phyloP scores from a whole-genome alignment of 1,284 basidiomycete genomes.

The Ganoderma multipileum region DNA sequence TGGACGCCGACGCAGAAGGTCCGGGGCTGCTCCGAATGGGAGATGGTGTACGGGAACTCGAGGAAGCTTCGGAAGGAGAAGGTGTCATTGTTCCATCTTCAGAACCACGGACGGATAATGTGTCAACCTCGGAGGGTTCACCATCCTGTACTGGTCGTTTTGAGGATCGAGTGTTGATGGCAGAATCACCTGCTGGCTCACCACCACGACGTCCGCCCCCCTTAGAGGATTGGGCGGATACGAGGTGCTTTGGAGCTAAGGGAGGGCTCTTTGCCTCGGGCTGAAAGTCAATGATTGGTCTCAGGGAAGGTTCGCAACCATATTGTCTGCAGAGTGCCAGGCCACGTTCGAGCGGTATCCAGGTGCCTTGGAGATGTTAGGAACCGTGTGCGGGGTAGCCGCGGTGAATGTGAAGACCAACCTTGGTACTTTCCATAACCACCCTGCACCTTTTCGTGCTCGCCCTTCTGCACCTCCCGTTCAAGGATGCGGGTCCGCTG shows the following conservation, averaged over 20 bases:
- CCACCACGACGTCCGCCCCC: constrained; percentile 55
- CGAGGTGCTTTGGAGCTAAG: constrained; percentile 94
- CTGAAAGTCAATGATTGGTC: constrained; percentile 95
- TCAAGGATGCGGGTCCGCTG: constrained; percentile 97
- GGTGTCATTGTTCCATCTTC: constrained; percentile 88
- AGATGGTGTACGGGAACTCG: constrained; percentile 89
- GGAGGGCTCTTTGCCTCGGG: constrained; percentile 94
- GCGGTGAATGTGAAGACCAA: constrained; percentile 39
- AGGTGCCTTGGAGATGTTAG: constrained; percentile 75
- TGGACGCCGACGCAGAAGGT: constrained; percentile 48
- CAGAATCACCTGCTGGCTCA: constrained; percentile 49
- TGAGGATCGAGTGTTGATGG: constrained; percentile 63
- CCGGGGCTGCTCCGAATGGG: constrained; percentile 71
- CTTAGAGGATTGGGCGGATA: constrained; percentile 65
- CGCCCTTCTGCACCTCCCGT: constrained; percentile 97
- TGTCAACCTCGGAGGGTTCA: constrained; percentile 64
- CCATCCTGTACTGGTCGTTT: constrained; percentile 47
- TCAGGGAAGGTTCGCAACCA: constrained; percentile 88
- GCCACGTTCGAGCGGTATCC: constrained; percentile 96
- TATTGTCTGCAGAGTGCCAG: constrained; percentile 91
- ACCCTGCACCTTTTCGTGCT: constrained; percentile 99
- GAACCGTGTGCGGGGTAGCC: not conserved
- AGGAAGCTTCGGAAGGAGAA: constrained; percentile 84
- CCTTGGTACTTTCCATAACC: constrained; percentile 99
- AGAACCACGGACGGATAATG: constrained; percentile 67